Percentiles rank a stretch among this genome's conserved stretches.
Conservation (phyloP, 1,284 basidiomycete genomes). For the Ustilago hordei region DNA sequence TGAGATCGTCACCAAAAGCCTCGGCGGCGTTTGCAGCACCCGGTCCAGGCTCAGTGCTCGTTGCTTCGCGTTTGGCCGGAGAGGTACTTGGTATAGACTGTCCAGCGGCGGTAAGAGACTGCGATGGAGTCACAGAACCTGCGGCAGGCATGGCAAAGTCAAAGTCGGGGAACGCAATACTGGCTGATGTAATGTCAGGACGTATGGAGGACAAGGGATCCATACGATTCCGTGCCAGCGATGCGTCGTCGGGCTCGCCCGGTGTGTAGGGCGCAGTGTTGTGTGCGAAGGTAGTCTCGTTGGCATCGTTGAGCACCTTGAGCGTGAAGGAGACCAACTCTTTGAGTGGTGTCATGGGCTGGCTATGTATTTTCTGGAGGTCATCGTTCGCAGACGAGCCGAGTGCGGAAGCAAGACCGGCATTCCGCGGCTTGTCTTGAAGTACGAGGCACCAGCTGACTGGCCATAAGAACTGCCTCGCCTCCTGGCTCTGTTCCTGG, state of each 20-base stretch:
- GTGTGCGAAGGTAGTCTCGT: constrained; percentile 24
- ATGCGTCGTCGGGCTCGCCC: constrained; percentile 27
- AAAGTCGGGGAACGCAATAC: constrained; percentile 32
- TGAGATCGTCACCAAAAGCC: constrained; percentile 26
- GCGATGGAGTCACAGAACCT: constrained; percentile 21
- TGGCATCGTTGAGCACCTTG: constrained; percentile 43
- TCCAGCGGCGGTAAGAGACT: constrained; percentile 10
- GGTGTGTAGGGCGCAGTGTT: constrained; percentile 25
- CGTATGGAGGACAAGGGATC: constrained; percentile 17
- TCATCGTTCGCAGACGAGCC: constrained; percentile 1
- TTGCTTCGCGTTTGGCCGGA: constrained; percentile 22
- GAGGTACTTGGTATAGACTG: constrained; percentile 22
- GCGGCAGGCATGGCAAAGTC: constrained; percentile 37
- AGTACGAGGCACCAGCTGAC: constrained; percentile 32
- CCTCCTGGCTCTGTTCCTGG: neutral
- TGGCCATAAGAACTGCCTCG: constrained; percentile 29
- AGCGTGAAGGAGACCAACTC: constrained; percentile 48
- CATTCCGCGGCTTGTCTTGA: neutral
- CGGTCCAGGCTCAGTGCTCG: constrained; percentile 3
- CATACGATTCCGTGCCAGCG: constrained; percentile 19
- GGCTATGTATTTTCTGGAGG: constrained; percentile 22
- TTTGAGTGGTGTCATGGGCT: constrained; percentile 45
- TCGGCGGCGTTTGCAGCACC: constrained; percentile 6
- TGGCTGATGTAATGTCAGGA: constrained; percentile 34
- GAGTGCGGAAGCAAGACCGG: neutral